phyloP scores from a whole-genome alignment of 495 filamentous ascomycete species.

The Cryomyces minteri region DNA sequence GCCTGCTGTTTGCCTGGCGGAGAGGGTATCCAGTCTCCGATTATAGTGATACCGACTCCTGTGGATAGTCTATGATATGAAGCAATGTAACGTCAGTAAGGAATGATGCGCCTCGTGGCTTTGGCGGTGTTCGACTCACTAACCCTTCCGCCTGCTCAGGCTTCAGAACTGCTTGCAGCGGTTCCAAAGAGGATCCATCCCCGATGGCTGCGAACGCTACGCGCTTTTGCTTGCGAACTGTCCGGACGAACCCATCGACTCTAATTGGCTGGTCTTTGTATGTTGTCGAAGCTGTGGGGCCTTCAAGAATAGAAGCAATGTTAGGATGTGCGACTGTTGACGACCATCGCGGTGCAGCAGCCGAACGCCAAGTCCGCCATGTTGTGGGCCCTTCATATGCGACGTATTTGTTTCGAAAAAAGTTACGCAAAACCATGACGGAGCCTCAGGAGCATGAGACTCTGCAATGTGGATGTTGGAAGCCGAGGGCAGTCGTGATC shows the following conservation, averaged over 20 bases:
- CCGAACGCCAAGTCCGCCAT: neutral
- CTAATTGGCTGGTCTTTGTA: conserved; percentile 21
- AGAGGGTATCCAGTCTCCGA: conserved; percentile 62
- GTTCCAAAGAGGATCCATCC: conserved; percentile 66
- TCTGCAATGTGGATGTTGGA: neutral
- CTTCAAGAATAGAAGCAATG: neutral
- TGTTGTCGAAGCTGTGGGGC: neutral
- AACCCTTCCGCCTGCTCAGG: conserved; percentile 63
- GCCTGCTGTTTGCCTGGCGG: conserved; percentile 47
- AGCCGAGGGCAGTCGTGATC: too few species aligned
- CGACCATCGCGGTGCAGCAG: neutral
- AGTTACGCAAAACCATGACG: too few species aligned
- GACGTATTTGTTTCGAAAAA: too few species aligned
- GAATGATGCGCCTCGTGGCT: too few species aligned
- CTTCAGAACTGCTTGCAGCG: conserved; percentile 68
- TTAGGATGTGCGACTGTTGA: neutral
- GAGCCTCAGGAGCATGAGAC: neutral
- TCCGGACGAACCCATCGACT: conserved; percentile 65
- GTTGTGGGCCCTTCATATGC: neutral
- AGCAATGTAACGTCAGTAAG: neutral
- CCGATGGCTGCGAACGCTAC: conserved; percentile 67
- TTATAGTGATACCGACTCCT: conserved; percentile 62
- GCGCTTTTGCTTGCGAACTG: conserved; percentile 71
- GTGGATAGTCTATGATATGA: conserved; percentile 43
- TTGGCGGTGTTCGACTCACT: conserved; percentile 12